Evolutionary conservation across 2,329 filamentous ascomycete genomes (phyloP).

Genomic region (Arthrinium phaeospermum): DNA sequence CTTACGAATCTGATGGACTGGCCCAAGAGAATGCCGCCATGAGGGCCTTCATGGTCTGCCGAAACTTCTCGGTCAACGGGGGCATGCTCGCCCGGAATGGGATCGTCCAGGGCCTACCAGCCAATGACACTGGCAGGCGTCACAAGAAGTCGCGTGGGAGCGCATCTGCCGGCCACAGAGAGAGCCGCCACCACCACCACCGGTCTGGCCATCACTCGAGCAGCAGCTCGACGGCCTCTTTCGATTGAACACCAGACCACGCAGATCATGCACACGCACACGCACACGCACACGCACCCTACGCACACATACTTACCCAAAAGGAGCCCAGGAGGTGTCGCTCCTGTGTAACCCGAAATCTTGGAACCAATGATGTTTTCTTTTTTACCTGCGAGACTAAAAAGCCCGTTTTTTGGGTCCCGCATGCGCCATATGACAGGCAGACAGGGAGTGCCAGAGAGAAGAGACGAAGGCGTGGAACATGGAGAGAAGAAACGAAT

Average conservation of each 20-base stretch:
- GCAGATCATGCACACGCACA: neutral
- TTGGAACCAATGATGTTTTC: neutral
- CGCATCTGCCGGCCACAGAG: conserved; percentile 51
- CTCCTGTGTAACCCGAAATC: conserved; percentile 17
- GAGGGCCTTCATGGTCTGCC: conserved; percentile 96
- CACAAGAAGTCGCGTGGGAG: conserved; percentile 58
- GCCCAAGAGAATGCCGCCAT: conserved; percentile 94
- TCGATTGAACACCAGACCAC: conserved; percentile 50
- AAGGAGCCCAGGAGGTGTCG: conserved; percentile 18
- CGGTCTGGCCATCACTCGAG: conserved; percentile 65
- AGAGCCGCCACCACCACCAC: conserved; percentile 47
- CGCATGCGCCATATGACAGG: neutral
- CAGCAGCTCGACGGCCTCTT: conserved; percentile 66
- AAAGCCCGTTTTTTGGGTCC: conserved; percentile 11
- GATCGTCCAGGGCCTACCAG: conserved; percentile 70
- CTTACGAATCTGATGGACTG: conserved; percentile 80
- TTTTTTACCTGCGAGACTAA: neutral
- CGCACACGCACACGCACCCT: neutral
- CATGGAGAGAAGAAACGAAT: conserved; percentile 1
- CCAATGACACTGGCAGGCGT: conserved; percentile 56
- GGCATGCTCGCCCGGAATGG: conserved; percentile 81
- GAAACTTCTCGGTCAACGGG: conserved; percentile 96
- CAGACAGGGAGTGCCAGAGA: neutral
- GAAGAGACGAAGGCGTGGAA: conserved; percentile 29
- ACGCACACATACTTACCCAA: conserved; percentile 15